Evolutionary conservation across 768 basidiomycete genomes (phyloP).

Genomic region (Lentinus brumalis): DNA sequence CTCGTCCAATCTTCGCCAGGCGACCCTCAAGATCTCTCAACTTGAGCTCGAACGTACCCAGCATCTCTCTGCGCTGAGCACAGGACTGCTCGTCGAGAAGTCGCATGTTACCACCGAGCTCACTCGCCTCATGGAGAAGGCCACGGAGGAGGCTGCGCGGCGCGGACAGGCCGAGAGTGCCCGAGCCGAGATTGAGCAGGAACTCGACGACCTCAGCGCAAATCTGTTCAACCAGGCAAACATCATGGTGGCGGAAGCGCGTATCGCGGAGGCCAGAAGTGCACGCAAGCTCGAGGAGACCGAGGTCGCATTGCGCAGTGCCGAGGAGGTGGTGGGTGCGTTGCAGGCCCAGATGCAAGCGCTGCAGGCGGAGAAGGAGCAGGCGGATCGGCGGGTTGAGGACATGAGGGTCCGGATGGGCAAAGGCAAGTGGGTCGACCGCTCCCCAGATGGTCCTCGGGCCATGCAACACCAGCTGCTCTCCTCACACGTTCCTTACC

Average conservation of each 20-base stretch:
- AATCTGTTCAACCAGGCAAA: conserved; percentile 91
- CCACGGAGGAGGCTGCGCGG: conserved; percentile 92
- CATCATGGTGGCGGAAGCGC: conserved; percentile 95
- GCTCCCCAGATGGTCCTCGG: conserved; percentile 30
- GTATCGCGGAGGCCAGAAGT: conserved; percentile 63
- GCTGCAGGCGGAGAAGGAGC: conserved; percentile 67
- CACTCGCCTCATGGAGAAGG: conserved; percentile 89
- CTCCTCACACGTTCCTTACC: conserved; percentile 72
- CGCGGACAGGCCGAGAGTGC: conserved; percentile 90
- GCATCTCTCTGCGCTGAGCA: conserved; percentile 88
- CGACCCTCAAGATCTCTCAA: conserved; percentile 69
- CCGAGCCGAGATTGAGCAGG: conserved; percentile 82
- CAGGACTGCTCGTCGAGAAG: conserved; percentile 90
- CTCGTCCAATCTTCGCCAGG: conserved; percentile 56
- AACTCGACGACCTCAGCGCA: conserved; percentile 92
- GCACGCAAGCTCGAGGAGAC: conserved; percentile 76
- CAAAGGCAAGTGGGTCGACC: conserved; percentile 70
- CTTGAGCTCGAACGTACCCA: conserved; percentile 85
- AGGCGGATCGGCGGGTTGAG: conserved; percentile 52
- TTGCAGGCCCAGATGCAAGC: conserved; percentile 88
- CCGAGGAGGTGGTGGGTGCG: conserved; percentile 80
- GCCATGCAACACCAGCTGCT: conserved; percentile 48
- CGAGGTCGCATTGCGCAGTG: conserved; percentile 75
- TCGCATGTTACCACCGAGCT: conserved; percentile 89
- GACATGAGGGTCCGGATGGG: conserved; percentile 56